Percentiles rank a stretch among this genome's conserved stretches.
These are phyloP conservation scores for Annulohypoxylon truncatum DNA, from an alignment of 2,329 filamentous ascomycete genomes.

Conservation along the genomic window DNA sequence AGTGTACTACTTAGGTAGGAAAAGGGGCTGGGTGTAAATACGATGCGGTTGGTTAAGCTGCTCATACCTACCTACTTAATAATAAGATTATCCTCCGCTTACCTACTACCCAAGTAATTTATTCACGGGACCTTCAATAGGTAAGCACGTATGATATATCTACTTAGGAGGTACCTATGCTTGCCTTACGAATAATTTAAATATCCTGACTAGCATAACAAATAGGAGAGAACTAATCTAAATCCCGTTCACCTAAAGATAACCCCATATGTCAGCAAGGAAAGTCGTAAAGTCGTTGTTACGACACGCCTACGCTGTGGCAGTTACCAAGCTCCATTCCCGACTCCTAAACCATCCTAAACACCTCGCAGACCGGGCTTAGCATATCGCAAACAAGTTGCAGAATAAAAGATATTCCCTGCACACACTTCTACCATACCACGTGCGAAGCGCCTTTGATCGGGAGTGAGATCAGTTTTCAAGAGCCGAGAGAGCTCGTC, in stretches of 20 bases:
- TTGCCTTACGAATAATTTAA: not conserved
- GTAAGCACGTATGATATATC: not conserved
- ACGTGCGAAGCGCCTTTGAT: conserved; percentile 14
- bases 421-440: conserved; percentile 20
- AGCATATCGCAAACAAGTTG: conserved; percentile 21
- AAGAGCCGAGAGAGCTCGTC: conserved; percentile 13
- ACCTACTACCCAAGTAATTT: too few relatives aligned
- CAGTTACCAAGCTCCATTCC: not conserved
- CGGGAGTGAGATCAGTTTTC: not conserved
- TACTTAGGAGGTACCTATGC: too few relatives aligned
- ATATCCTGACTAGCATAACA: not conserved
- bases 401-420: conserved; percentile 18
- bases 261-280: not conserved
- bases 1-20: not conserved
- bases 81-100: too few relatives aligned
- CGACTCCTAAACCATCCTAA: not conserved
- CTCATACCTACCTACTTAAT: too few relatives aligned
- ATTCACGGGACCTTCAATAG: too few relatives aligned
- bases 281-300: not conserved
- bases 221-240: not conserved
- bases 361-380: conserved; percentile 6
- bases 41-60: too few relatives aligned
- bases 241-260: not conserved
- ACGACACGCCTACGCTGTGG: not conserved
- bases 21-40: too few relatives aligned